Evolutionary conservation across 495 filamentous ascomycete genomes (phyloP).

Genomic region (Neurospora tetrasperma): DNA sequence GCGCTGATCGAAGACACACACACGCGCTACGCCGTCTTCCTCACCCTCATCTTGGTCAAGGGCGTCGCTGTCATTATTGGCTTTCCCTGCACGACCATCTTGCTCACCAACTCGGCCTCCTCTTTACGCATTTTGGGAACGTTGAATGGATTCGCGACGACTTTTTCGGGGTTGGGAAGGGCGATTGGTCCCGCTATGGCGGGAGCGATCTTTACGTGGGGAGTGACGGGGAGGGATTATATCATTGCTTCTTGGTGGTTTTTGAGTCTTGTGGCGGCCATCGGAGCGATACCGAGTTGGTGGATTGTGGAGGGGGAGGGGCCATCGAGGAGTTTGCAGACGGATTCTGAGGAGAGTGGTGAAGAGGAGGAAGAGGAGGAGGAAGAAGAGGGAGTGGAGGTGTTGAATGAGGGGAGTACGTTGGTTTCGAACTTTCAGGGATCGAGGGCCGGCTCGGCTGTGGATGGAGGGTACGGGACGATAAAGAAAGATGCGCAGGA

Average conservation of each 20-base stretch:
- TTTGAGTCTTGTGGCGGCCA: constrained; percentile 44
- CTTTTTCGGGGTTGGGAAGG: constrained; percentile 65
- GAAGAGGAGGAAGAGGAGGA: constrained; percentile 23
- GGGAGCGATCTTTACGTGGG: constrained; percentile 57
- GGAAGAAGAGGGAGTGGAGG: constrained; percentile 1
- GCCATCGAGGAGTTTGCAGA: constrained; percentile 34
- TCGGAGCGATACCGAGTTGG: constrained; percentile 57
- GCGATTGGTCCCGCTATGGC: constrained; percentile 63
- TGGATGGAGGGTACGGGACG: not conserved
- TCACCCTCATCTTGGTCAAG: constrained; percentile 55
- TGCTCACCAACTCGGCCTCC: constrained; percentile 77
- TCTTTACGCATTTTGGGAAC: constrained; percentile 72
- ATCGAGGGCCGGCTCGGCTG: not conserved
- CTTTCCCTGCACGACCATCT: constrained; percentile 80
- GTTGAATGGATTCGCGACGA: constrained; percentile 79
- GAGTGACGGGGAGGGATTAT: constrained; percentile 54
- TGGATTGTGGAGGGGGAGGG: constrained; percentile 69
- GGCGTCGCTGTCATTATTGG: constrained; percentile 63
- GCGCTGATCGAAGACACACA: constrained; percentile 43
- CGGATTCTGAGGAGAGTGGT: constrained; percentile 2
- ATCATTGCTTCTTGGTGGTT: constrained; percentile 74
- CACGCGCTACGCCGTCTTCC: constrained; percentile 34
- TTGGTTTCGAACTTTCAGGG: not conserved
- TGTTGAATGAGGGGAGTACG: not conserved
- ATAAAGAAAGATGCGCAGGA: not conserved